Evolutionary conservation across 352 stramenopile genomes (phyloP), one percentile per base, ranked within the genome.

Genomic region (Globisporangium heterothallicum): DNA sequence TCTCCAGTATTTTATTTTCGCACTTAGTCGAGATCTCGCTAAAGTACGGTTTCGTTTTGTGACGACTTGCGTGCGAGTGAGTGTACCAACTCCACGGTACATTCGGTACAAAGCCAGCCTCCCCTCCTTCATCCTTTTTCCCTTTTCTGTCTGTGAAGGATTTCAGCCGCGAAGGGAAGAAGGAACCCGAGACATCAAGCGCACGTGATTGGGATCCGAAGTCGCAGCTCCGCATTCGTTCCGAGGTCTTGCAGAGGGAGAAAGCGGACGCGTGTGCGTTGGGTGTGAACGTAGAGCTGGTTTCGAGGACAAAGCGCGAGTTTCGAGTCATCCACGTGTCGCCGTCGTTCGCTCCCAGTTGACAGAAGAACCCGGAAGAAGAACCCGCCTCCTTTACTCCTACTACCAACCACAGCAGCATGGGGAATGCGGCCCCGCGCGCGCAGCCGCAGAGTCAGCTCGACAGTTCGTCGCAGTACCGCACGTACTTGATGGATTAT

Each of bases 401-500:
- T n/a, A n/a, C n/a, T n/a, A n/a, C n/a, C n/a, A n/a, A n/a, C 10
- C n/a, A 38, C 14, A 38, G 32, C 32, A 38, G 25, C 16, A 94
- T 94, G 84, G 84, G 84, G 45, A 94, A 94, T 42, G 84, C 84
- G 13, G 84, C 84, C 49, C 81, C 84, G 32, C 81, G 84, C 34
- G 81, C 84, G 34, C 78, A 91, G 64, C 74, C 79, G 50, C 76
- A 74, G 58, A 88, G 69, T 53, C 74, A 81, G 51, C 64, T 89
- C 42, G 84, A 94, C 70, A 92, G 71, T 30, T 73, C 78, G 59
- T 94, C 84, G 47, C 84, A 94, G 54, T 92, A 88, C 59, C 84
- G 84, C 18, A 94, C 81, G 41, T 92, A 88, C 61, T 63, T 94
- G 16, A 91, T 94, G 81, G 84, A 88, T 55, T 94, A 92, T 68